Conservation (phyloP, 129 eudicot genomes). For the Lonicera japonica region DNA sequence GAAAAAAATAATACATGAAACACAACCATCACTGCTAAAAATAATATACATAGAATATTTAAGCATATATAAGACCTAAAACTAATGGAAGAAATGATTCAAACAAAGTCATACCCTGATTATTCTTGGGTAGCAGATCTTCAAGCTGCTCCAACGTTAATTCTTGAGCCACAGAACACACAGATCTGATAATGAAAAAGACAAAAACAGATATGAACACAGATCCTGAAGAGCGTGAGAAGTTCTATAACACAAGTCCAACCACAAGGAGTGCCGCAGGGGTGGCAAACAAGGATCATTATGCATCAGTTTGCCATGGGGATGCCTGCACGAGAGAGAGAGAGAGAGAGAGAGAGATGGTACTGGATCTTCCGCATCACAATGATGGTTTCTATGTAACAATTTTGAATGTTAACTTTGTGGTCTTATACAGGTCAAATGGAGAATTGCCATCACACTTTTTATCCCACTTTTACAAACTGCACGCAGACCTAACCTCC, state of each 20-base stretch:
- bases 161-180: slow-evolving; percentile 44
- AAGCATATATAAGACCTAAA: not conserved
- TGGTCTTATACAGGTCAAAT: too few species aligned
- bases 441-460: too few species aligned
- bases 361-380: not conserved
- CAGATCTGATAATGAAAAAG: slow-evolving; percentile 31
- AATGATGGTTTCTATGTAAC: too few species aligned
- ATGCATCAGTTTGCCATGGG: not conserved
- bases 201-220: slow-evolving; percentile 2
- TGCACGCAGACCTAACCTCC: too few species aligned
- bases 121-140: slow-evolving; percentile 30
- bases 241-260: not conserved
- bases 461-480: too few species aligned
- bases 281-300: not conserved
- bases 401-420: too few species aligned
- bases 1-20: not conserved
- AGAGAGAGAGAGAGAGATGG: not conserved
- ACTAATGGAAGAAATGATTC: slow-evolving; percentile 3
- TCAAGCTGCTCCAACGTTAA: slow-evolving; percentile 36
- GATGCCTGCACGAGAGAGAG: not conserved
- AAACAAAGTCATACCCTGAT: slow-evolving; percentile 33
- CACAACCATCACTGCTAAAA: not conserved
- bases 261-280: too few species aligned
- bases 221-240: not conserved
- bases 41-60: not conserved